Evolutionary conservation across 2,329 filamentous ascomycete genomes (phyloP).

Genomic region (Exophiala bonariae): DNA sequence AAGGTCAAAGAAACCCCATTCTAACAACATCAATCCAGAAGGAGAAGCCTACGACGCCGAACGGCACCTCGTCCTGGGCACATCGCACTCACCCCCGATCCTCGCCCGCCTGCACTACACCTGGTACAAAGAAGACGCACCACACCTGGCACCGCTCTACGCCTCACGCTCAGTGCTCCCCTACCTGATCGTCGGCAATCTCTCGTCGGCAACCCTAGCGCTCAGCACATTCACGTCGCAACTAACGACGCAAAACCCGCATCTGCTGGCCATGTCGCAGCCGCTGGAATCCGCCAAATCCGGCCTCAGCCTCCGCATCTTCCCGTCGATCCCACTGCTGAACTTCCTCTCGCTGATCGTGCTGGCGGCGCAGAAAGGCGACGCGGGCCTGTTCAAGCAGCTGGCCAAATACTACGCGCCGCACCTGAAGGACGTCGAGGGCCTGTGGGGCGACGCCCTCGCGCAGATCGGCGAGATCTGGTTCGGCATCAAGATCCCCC

Average conservation of each 20-base stretch:
- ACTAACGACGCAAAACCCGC: slow-evolving; percentile 57
- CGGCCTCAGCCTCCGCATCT: slow-evolving; percentile 68
- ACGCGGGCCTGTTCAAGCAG: slow-evolving; percentile 76
- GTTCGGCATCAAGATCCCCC: slow-evolving; percentile 85
- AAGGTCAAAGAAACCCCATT: no score
- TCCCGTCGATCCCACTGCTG: slow-evolving; percentile 86
- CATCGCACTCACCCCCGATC: slow-evolving; percentile 79
- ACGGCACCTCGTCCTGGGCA: slow-evolving; percentile 73
- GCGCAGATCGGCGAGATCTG: slow-evolving; percentile 94
- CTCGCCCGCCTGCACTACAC: slow-evolving; percentile 83
- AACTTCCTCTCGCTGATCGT: slow-evolving; percentile 90
- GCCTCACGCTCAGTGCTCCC: slow-evolving; percentile 84
- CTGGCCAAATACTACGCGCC: slow-evolving; percentile 77
- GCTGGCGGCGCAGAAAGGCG: slow-evolving; percentile 77
- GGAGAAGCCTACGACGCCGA: slow-evolving; percentile 93
- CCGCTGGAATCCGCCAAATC: slow-evolving; percentile 73
- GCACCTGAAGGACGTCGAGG: slow-evolving; percentile 73
- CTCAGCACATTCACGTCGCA: slow-evolving; percentile 73
- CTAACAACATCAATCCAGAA: slow-evolving; percentile 49
- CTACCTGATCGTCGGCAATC: slow-evolving; percentile 86
- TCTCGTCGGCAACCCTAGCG: slow-evolving; percentile 82
- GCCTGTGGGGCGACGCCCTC: slow-evolving; percentile 74
- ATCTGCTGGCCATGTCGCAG: slow-evolving; percentile 65
- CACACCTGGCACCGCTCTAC: slow-evolving; percentile 84
- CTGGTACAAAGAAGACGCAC: slow-evolving; percentile 89